Base-by-base conservation (phyloP, 2,329 filamentous ascomycete genomes). In the Venturiaceae sp. region DNA sequence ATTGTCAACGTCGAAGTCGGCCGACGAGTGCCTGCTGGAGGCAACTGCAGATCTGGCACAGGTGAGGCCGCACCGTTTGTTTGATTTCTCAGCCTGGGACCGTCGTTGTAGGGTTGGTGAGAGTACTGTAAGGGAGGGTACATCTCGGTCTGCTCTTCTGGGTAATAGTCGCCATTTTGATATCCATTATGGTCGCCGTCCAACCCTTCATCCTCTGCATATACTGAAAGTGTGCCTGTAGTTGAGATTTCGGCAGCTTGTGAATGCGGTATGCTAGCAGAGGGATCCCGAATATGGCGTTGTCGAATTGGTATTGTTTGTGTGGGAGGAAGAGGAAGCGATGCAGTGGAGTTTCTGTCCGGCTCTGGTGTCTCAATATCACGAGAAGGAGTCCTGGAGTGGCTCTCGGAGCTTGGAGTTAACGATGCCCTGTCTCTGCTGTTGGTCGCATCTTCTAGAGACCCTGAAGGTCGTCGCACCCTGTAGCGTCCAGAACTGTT, bases 1-100 rank as follows among this genome's bases (percentile, higher is more conserved):
- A 82, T 78, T 2, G 89, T 94, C 70, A 91, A 92, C 5, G 86
- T 78, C 13, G 92, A 96, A 26, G 80, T 80, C 5, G 91, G 91
- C 55, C 92, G 81, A 11, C n/a, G 23, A 13, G 26, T 11, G 11
- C 21, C 28, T 47, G 2, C n/a, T 19, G 28, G 56, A 21, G 59
- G 59, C 16, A 64, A 30, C 61, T 62, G 55, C 11, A 60, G 32
- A 26, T 60, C 44, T 28, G 44, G 33, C 26, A 60, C 16, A 53
- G 58, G 37, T 16, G 59, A 60, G n/a, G n/a, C 39, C 26, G 47
- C n/a, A 4, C 47, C 30, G 14, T 58, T 39, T 7, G 19, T 34
- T 39, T 58, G 21, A 46, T 36, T 47, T 13, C 16, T 46, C 21
- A 54, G n/a, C 39, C 47, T 30, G n/a, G 55, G 55, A 11, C 19